Conservation (phyloP, 2,329 filamentous ascomycete species). For the Apiospora phragmitis region DNA sequence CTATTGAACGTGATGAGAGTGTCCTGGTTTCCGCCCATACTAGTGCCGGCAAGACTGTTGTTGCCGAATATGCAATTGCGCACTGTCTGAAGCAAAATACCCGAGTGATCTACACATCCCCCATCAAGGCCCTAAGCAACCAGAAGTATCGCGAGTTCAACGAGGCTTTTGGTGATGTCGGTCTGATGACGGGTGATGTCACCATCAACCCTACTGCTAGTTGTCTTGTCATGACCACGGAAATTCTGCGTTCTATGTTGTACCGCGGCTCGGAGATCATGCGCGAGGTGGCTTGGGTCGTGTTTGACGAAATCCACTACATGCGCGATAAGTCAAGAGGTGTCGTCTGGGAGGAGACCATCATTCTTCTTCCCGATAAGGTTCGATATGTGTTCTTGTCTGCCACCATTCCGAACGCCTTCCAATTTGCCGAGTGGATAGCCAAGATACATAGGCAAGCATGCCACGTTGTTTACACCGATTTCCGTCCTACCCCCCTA, state of each 20-base stretch:
- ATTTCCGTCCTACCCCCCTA: conserved; percentile 93
- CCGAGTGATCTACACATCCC: conserved; percentile 97
- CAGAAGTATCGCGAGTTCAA: conserved; percentile 98
- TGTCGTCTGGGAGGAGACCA: conserved; percentile 99
- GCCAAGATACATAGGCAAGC: conserved; percentile 97
- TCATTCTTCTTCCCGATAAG: conserved; percentile 96
- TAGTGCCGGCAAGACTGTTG: conserved; percentile 95
- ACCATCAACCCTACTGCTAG: conserved; percentile 99
- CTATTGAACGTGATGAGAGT: conserved; percentile 94
- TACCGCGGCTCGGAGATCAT: conserved; percentile 99
- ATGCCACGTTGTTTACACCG: conserved; percentile 98
- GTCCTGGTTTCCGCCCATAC: conserved; percentile 97
- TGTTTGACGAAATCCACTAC: conserved; percentile 99
- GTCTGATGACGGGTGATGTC: conserved; percentile 97
- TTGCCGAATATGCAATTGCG: conserved; percentile 96
- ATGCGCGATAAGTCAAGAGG: conserved; percentile 92
- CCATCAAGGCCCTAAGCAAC: conserved; percentile 97
- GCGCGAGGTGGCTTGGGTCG: conserved; percentile 97
- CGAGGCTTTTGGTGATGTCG: conserved; percentile 93
- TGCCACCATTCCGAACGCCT: conserved; percentile 96
- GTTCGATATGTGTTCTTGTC: conserved; percentile 98
- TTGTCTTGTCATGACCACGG: conserved; percentile 98
- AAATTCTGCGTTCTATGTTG: conserved; percentile 98
- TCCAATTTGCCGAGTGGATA: conserved; percentile 99
- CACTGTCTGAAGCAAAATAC: conserved; percentile 97